Percentiles rank a stretch among this genome's conserved stretches.
These are phyloP conservation scores for Diophrys sp. DNA, from an alignment of 73 alveolate genomes.

Conservation along the genomic window DNA sequence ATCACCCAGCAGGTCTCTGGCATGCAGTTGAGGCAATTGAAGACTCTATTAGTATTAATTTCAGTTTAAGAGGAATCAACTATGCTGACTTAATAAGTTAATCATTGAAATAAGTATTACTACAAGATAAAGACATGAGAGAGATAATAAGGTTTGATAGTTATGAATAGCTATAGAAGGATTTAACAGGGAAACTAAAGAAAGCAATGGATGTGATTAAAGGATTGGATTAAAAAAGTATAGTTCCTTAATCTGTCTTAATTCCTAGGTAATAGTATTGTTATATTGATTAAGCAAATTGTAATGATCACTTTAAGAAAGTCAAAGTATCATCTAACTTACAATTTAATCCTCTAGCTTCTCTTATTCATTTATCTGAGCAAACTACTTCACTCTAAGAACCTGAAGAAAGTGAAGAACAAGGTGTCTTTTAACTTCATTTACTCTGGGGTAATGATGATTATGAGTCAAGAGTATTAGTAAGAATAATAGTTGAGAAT, in stretches of 20 bases:
- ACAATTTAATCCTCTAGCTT: neutral
- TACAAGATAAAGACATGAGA: conserved; percentile 9
- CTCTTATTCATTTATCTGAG: neutral
- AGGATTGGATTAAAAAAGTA: too few species aligned
- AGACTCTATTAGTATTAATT: conserved; percentile 45
- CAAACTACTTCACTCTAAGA: neutral
- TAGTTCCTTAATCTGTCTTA: neutral
- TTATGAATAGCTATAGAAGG: neutral
- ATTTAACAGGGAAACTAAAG: neutral
- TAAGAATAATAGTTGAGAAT: neutral
- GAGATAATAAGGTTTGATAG: neutral
- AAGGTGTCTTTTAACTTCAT: neutral
- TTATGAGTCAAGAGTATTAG: neutral
- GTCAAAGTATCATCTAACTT: neutral
- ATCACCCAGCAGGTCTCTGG: conserved; percentile 88
- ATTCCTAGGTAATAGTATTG: neutral
- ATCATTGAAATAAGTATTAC: neutral
- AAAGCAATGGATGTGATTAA: neutral
- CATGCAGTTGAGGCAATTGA: conserved; percentile 69
- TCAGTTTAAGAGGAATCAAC: conserved; percentile 27
- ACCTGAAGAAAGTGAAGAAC: neutral
- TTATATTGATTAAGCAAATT: neutral
- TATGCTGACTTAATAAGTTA: conserved; percentile 41
- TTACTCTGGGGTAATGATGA: neutral
- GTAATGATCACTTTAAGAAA: neutral